These are phyloP conservation scores for Paramecium sonneborni DNA, from an alignment of 73 alveolate species.

Conservation along the genomic window DNA sequence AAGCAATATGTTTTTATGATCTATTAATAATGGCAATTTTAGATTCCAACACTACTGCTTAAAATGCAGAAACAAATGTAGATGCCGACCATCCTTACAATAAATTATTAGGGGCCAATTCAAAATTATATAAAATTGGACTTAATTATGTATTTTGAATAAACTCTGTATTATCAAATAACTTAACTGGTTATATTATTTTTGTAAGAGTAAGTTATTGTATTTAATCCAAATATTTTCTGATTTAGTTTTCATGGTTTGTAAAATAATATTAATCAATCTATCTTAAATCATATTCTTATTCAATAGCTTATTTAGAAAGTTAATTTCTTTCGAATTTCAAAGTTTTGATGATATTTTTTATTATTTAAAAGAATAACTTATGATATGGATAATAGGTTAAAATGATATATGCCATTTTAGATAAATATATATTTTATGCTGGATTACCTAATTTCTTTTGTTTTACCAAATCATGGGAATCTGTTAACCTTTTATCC, in stretches of 20 bases:
- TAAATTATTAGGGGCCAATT: neutral
- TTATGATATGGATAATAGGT: slow-evolving; percentile 11
- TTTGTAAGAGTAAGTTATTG: neutral
- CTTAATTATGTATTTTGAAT: neutral
- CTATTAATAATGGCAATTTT: neutral
- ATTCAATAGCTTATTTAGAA: neutral
- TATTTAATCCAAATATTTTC: slow-evolving; percentile 4
- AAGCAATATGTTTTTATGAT: neutral
- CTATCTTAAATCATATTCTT: neutral
- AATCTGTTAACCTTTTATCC: neutral
- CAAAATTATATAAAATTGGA: neutral
- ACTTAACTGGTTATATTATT: neutral
- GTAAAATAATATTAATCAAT: slow-evolving; percentile 34
- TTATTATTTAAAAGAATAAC: neutral
- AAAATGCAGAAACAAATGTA: neutral
- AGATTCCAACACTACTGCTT: neutral
- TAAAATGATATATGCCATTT: neutral
- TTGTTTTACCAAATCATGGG: neutral
- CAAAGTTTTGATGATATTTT: neutral
- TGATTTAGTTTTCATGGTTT: neutral
- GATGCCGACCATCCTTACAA: neutral
- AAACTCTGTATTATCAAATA: neutral
- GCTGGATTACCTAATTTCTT: neutral
- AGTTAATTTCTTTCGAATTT: neutral
- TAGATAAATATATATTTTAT: neutral